Evolutionary conservation across 1,139 yeast species (phyloP), one percentile per base, ranked within the genome.

Genomic region (Nadsonia starkeyi-henricii): DNA sequence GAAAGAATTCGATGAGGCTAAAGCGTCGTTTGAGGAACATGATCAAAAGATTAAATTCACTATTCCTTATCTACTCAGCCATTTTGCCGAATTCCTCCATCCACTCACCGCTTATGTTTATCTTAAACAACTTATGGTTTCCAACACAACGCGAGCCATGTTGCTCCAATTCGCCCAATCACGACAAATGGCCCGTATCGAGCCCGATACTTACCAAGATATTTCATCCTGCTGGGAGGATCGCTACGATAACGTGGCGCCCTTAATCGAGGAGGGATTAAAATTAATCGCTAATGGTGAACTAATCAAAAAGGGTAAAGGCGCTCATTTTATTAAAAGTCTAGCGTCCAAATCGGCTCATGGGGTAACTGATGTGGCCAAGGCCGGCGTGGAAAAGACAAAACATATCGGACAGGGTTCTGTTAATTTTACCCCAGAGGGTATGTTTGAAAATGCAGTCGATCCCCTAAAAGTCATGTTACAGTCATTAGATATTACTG

Each of bases 31-130:
- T 55, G 66, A 64, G 28, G 62, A 61, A 1, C 62, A 72, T 18
- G 76, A 74, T 55, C 68, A 66, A 21, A 71, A 70, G 53, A 59
- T 72, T 30, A 66, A 68, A 52, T 54, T 67, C 4, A 57, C 67
- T 2, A 63, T 77, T 20, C 83, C 83, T 1, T 74, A 71, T 51
- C 63, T 72, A 2, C 59, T 75, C 47, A 60, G 67, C 7, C 65
- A 70, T 42, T 59, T 77, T 50, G 77, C 77, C 36, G 81, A 78
- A 58, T 76, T 77, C 53, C 62, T 77, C 17, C 63, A 64, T 47
- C 75, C 63, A 4, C 54, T 66, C 45, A 57, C 68, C 1, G 50
- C 67, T 20, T 57, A 57, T 42, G 49, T 66, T 37, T 63, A 60
- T 44, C 52, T 61, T 48, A 57, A 62, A 4, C 61, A 64, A 48